Evolutionary conservation across 169 alveolate genomes (phyloP).

Genomic region (Pseudocohnilembus persalinus): DNA sequence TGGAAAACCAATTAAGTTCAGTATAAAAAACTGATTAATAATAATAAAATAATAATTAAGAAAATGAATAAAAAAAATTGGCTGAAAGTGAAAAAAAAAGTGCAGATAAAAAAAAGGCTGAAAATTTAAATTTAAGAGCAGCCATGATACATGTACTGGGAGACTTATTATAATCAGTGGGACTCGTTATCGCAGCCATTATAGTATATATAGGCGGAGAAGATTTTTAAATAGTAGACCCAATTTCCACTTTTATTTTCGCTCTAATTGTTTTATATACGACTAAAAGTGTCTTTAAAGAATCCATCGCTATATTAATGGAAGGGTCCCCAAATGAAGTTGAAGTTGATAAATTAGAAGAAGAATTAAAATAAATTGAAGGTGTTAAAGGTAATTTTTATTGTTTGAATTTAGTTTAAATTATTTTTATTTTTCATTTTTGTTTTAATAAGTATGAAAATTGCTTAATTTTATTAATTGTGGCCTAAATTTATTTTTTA

Average conservation of each 20-base stretch:
- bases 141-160: constrained; percentile 93
- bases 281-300: constrained; percentile 37
- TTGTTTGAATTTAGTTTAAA: no score
- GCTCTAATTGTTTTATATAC: constrained; percentile 47
- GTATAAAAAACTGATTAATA: neutral
- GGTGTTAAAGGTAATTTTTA: constrained; percentile 32
- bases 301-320: constrained; percentile 13
- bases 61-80: neutral
- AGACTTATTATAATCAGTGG: constrained; percentile 68
- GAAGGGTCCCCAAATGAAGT: constrained; percentile 53
- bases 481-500: no score
- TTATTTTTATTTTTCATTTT: no score
- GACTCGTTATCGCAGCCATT: constrained; percentile 68
- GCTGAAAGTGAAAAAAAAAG: neutral
- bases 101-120: constrained; percentile 3
- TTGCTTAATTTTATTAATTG: neutral
- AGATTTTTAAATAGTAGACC: constrained; percentile 45
- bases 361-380: constrained; percentile 34
- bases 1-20: neutral
- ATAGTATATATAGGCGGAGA: constrained; percentile 60
- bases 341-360: constrained; percentile 36
- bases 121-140: constrained; percentile 89
- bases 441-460: no score
- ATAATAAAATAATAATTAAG: neutral
- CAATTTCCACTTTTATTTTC: constrained; percentile 53